phyloP scores from a whole-genome alignment of 2,329 filamentous ascomycete species.

The Juglanconis oblonga region DNA sequence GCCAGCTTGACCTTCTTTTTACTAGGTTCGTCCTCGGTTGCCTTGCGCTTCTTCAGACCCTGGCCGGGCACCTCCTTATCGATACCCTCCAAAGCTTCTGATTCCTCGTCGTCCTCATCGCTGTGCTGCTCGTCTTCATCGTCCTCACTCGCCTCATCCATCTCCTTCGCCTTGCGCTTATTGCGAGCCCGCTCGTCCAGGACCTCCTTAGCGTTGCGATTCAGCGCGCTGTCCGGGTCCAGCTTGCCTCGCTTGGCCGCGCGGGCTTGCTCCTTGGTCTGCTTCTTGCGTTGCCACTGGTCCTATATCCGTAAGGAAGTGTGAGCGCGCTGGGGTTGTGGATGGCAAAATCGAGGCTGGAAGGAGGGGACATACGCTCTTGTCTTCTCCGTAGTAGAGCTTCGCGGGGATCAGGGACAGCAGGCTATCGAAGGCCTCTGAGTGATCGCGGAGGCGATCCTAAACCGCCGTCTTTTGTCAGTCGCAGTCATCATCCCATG shows the following conservation, averaged over 20 bases:
- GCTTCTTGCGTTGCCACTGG: slow-evolving; percentile 94
- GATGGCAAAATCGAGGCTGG: not conserved
- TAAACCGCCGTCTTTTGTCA: slow-evolving; percentile 25
- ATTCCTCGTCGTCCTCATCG: slow-evolving; percentile 38
- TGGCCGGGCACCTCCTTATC: slow-evolving; percentile 61
- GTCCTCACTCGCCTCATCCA: slow-evolving; percentile 45
- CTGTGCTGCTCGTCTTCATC: slow-evolving; percentile 44
- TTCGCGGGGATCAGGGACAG: slow-evolving; percentile 87
- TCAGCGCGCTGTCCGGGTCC: slow-evolving; percentile 79
- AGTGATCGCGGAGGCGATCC: slow-evolving; percentile 56
- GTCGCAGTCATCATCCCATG: slow-evolving; percentile 1
- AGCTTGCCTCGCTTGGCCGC: slow-evolving; percentile 85
- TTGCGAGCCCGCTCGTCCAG: slow-evolving; percentile 76
- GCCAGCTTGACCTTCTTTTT: slow-evolving; percentile 54
- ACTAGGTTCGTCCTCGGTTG: slow-evolving; percentile 37
- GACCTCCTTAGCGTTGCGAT: slow-evolving; percentile 83
- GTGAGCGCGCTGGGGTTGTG: slow-evolving; percentile 17
- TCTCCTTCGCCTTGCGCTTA: slow-evolving; percentile 75
- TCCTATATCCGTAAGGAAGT: slow-evolving; percentile 51
- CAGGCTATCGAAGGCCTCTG: slow-evolving; percentile 81
- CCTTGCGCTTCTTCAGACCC: slow-evolving; percentile 52
- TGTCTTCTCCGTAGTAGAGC: slow-evolving; percentile 77
- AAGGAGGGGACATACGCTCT: slow-evolving; percentile 61
- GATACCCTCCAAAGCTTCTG: slow-evolving; percentile 47
- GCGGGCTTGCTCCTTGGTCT: slow-evolving; percentile 84